Evolutionary conservation across 1,139 yeast species (phyloP).

Genomic region (Pichia sp.): DNA sequence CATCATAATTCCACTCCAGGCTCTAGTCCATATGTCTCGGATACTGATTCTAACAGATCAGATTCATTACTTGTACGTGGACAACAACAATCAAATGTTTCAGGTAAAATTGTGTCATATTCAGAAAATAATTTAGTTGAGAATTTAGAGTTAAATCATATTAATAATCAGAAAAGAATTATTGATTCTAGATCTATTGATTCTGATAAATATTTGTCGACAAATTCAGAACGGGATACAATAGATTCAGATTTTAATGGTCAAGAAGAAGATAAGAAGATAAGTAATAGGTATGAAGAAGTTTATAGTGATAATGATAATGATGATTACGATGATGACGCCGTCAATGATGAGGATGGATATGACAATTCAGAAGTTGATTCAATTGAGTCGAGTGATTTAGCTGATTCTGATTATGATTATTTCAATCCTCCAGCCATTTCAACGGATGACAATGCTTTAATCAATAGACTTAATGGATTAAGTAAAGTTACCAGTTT

Average conservation of each 20-base stretch:
- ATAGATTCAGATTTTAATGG: slow-evolving; percentile 7
- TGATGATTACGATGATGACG: slow-evolving; percentile 1
- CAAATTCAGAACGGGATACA: slow-evolving; percentile 8
- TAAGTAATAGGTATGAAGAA: too few relatives aligned
- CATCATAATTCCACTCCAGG: slow-evolving; percentile 1
- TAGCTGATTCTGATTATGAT: slow-evolving; percentile 18
- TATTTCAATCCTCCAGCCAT: slow-evolving; percentile 8
- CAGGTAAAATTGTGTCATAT: neutral
- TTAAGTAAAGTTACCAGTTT: too few relatives aligned
- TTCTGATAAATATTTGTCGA: neutral
- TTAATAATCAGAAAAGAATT: neutral
- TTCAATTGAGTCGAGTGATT: slow-evolving; percentile 18
- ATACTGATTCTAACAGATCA: neutral
- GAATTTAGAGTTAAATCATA: neutral
- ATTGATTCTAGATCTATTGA: neutral
- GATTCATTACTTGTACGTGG: neutral
- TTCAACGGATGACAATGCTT: neutral
- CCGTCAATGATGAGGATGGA: too few relatives aligned
- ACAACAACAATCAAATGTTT: too few relatives aligned
- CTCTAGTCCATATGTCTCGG: neutral
- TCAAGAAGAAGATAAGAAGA: neutral
- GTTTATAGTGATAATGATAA: neutral
- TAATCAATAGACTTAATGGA: too few relatives aligned
- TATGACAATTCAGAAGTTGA: slow-evolving; percentile 9
- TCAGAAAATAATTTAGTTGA: neutral